Percentiles rank a stretch among this genome's conserved stretches.
Evolutionary conservation across 225 moss, liverwort and hornwort genomes (phyloP).

Genomic region (Straminergon stramineum): DNA sequence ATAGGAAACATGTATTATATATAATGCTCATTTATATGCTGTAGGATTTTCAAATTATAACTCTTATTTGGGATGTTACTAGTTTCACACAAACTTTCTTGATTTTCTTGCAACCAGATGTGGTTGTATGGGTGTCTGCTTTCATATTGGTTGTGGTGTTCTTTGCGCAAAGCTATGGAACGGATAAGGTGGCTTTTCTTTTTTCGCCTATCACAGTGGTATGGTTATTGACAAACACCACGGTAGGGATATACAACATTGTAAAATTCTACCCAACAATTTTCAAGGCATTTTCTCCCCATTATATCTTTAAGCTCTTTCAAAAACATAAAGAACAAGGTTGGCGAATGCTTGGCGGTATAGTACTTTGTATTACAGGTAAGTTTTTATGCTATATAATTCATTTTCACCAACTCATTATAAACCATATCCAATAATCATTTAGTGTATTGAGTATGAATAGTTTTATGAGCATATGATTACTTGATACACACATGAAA

Average conservation of each 20-base stretch:
- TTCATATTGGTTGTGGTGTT: slow-evolving; percentile 52
- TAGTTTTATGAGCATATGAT: neutral
- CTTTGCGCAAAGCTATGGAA: slow-evolving; percentile 55
- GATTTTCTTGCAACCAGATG: slow-evolving; percentile 17
- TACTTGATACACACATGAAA: neutral
- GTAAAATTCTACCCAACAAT: slow-evolving; percentile 40
- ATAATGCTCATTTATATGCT: neutral
- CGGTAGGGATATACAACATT: slow-evolving; percentile 66
- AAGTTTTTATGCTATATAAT: neutral
- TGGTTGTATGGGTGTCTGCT: slow-evolving; percentile 48
- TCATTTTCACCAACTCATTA: neutral
- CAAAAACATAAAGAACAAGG: slow-evolving; percentile 42
- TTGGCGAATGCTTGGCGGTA: slow-evolving; percentile 76
- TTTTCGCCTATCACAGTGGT: slow-evolving; percentile 59
- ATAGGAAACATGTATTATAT: neutral
- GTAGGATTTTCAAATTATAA: neutral
- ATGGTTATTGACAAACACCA: slow-evolving; percentile 59
- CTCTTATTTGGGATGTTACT: neutral
- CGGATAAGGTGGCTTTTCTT: slow-evolving; percentile 42
- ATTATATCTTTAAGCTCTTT: slow-evolving; percentile 43
- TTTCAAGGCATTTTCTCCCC: slow-evolving; percentile 78
- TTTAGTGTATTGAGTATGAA: neutral
- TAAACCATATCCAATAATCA: neutral
- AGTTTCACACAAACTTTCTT: neutral
- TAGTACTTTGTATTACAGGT: slow-evolving; percentile 84